Evolutionary conservation across 2,329 filamentous ascomycete species (phyloP).

Genomic region (Calcarisporium arbuscula): DNA sequence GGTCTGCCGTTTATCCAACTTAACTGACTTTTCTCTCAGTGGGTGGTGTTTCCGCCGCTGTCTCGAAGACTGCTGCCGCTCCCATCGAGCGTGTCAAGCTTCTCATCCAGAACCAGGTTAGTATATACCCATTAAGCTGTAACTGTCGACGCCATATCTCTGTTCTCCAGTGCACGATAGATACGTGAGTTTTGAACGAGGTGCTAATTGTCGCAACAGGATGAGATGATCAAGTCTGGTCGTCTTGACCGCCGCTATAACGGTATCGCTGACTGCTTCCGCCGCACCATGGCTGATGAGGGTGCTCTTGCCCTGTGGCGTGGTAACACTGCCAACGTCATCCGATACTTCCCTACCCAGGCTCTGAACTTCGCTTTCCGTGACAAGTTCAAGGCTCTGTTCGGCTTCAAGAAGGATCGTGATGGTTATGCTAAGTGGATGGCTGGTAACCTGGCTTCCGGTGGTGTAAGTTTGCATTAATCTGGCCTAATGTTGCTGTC

Average conservation of each 20-base stretch:
- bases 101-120: conserved; percentile 99
- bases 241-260: conserved; percentile 97
- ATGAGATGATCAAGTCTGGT: conserved; percentile 99
- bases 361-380: conserved; percentile 99
- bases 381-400: conserved; percentile 99
- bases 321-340: conserved; percentile 99
- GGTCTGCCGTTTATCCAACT: conserved; percentile 2
- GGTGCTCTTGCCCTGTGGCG: conserved; percentile 95
- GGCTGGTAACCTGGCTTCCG: conserved; percentile 98
- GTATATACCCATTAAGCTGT: conserved; percentile 28
- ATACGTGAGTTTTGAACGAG: too few relatives aligned
- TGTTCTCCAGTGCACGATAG: not conserved
- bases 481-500: too few relatives aligned
- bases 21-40: conserved; percentile 47
- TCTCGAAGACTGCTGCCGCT: conserved; percentile 99
- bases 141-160: not conserved
- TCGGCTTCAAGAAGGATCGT: conserved; percentile 99
- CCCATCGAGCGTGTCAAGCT: conserved; percentile 99
- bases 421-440: conserved; percentile 99
- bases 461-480: conserved; percentile 88
- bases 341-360: conserved; percentile 99
- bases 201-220: conserved; percentile 52
- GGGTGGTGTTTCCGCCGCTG: conserved; percentile 99
- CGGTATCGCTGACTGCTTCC: conserved; percentile 94
- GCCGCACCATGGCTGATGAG: conserved; percentile 81